A percentile compares a stretch with the other conserved stretches of the same genome.
These are phyloP conservation scores for Aleurites moluccanus DNA, from an alignment of 441 rosid genomes.

Conservation along the genomic window DNA sequence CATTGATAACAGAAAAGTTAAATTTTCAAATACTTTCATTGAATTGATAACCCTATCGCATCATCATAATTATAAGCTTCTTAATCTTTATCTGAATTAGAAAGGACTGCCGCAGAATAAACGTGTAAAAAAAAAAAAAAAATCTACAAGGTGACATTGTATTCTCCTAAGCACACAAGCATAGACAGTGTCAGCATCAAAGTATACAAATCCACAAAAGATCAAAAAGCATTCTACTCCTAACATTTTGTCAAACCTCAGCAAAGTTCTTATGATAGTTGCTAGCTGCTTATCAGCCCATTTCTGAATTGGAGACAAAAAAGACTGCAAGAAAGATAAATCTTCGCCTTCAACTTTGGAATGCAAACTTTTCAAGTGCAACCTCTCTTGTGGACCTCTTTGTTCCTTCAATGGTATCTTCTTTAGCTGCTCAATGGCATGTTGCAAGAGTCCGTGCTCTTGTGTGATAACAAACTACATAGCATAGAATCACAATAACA, in stretches of 20 bases:
- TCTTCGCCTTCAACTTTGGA: conserved; percentile 73
- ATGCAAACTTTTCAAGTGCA: conserved; percentile 79
- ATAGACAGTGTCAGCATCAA: background rate
- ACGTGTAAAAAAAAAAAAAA: background rate
- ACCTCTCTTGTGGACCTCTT: conserved; percentile 95
- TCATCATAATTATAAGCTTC: background rate
- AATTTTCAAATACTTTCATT: background rate
- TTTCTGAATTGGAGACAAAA: conserved; percentile 81
- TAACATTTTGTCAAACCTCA: conserved; percentile 58
- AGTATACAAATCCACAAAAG: background rate
- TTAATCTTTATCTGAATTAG: background rate
- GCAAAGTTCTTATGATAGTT: conserved; percentile 85
- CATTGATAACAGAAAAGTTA: background rate
- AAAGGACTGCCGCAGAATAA: background rate
- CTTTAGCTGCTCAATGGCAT: conserved; percentile 86
- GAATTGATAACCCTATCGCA: background rate
- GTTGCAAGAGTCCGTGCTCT: conserved; percentile 80
- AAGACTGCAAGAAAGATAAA: conserved; percentile 78
- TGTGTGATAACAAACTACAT: conserved; percentile 82
- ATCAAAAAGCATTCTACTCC: conserved; percentile 3
- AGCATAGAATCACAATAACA: conserved; percentile 32
- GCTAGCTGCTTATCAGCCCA: conserved; percentile 93
- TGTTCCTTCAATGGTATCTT: conserved; percentile 90
- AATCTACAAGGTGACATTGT: background rate
- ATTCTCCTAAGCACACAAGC: background rate